Conservation (phyloP, 257 asterid genomes). For the Solanum piurae region DNA sequence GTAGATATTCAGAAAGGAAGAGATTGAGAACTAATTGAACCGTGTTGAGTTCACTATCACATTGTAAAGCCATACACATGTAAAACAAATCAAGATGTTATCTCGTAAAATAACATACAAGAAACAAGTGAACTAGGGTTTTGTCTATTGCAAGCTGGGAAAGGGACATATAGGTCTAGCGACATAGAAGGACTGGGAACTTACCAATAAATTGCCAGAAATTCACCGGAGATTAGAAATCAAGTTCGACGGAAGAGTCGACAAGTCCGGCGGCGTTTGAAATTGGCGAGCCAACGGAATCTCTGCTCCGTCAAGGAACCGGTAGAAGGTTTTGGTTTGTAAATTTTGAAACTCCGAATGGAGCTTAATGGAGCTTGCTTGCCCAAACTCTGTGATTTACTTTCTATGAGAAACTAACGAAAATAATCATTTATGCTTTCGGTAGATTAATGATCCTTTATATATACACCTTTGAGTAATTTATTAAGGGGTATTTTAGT, state of each 20-base stretch:
- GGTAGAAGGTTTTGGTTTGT: neutral
- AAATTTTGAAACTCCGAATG: neutral
- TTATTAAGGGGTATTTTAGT: too few species aligned
- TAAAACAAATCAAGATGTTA: neutral
- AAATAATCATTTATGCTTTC: neutral
- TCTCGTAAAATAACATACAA: neutral
- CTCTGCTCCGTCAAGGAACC: neutral
- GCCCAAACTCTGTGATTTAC: neutral
- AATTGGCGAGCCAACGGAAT: neutral
- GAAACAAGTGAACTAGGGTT: neutral
- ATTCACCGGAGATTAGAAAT: neutral
- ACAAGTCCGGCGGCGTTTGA: neutral
- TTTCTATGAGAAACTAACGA: neutral
- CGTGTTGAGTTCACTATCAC: neutral
- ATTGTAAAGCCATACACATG: neutral
- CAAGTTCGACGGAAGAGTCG: neutral
- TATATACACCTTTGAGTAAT: neutral
- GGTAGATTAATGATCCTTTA: neutral
- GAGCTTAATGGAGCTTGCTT: neutral
- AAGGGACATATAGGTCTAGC: neutral
- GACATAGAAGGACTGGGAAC: neutral
- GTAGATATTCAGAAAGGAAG: neutral
- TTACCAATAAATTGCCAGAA: neutral
- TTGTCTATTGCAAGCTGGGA: neutral
- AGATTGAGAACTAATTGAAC: neutral